Evolutionary conservation across 306 rosid genomes (phyloP).

Genomic region (Castanospermum australe): DNA sequence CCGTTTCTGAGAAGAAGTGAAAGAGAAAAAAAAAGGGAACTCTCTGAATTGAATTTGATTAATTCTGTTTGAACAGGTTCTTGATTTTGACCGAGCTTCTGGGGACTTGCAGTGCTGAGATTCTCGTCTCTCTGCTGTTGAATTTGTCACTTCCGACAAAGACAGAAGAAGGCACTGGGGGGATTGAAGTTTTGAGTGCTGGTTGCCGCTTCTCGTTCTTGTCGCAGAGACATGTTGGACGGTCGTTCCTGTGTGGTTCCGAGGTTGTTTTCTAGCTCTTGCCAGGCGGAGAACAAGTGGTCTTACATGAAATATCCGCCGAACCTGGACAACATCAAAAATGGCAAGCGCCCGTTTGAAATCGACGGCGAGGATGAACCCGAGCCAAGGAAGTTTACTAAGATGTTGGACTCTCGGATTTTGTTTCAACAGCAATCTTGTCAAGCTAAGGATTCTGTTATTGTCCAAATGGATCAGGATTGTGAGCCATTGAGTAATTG

Average conservation of each 20-base stretch:
- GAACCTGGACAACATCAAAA: constrained; percentile 38
- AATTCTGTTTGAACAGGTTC: constrained; percentile 42
- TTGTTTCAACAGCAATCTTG: constrained; percentile 9
- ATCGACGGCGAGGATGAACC: constrained; percentile 27
- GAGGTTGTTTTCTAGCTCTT: constrained; percentile 66
- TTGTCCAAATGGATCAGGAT: constrained; percentile 48
- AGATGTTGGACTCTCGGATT: constrained; percentile 32
- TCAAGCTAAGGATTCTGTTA: constrained; percentile 26
- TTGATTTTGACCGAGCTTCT: constrained; percentile 36
- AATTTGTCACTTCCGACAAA: constrained; percentile 18
- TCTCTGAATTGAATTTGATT: constrained; percentile 25
- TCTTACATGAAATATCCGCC: constrained; percentile 53
- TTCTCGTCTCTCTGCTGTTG: constrained; percentile 31
- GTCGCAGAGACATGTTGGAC: constrained; percentile 73
- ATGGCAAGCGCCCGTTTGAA: constrained; percentile 55
- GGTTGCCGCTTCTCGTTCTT: constrained; percentile 20
- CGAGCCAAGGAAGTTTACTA: constrained; percentile 41
- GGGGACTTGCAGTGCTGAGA: constrained; percentile 36
- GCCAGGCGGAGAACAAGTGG: constrained; percentile 63
- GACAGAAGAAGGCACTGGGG: constrained; percentile 26
- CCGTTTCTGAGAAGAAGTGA: constrained; percentile 8
- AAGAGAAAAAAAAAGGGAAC: not conserved
- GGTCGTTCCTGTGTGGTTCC: constrained; percentile 61
- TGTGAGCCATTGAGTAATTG: not conserved
- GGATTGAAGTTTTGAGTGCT: constrained; percentile 33